Evolutionary conservation across 2,329 filamentous ascomycete species (phyloP), one percentile per base, ranked within the genome.

Genomic region (Diaporthe eres): DNA sequence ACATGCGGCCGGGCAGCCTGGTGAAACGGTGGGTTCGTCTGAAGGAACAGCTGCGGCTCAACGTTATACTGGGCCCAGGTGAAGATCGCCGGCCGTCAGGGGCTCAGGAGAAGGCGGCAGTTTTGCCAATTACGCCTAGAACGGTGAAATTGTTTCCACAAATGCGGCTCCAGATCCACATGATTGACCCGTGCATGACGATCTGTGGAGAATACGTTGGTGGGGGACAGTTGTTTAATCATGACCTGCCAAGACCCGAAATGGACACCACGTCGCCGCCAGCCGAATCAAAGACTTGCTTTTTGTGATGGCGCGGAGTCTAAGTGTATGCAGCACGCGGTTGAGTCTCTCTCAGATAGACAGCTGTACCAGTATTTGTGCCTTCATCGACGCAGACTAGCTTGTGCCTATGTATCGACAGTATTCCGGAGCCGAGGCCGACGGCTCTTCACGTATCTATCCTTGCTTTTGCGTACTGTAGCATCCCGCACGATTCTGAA

Each of bases 191-290:
- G 44, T 28, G 47, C 31, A 53, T 70, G 65, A 55, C 65, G 65
- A 70, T 70, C 65, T 25, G 65, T 70, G 65, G 65, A 55, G 65
- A 53, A 55, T 39, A 8, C 9, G 15, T 39, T 42, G 65, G 65
- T 70, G 65, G 65, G 65, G 65, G 49, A 42, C 49, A 55, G 65
- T 70, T 70, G 65, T 70, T 55, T 70, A 42, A 70, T 70, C 65
- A 70, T n/a, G 65, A 70, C 65, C 65, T 70, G 49, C 65, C 65
- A 70, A 55, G 65, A 19, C 65, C n/a, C 65, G 65, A 55, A 70
- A 70, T 49, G 65, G 17, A 55, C 49, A 42, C 34, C 47, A 70
- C 34, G 42, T 55, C 65, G 65, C 44, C n/a, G 65, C 34, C 51
- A 55, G 17, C 65, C 47, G 49, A 70, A 25, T 55, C 65, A 39